phyloP scores from a whole-genome alignment of 1,284 basidiomycete species.

The Erythrobasidium hasegawianum region DNA sequence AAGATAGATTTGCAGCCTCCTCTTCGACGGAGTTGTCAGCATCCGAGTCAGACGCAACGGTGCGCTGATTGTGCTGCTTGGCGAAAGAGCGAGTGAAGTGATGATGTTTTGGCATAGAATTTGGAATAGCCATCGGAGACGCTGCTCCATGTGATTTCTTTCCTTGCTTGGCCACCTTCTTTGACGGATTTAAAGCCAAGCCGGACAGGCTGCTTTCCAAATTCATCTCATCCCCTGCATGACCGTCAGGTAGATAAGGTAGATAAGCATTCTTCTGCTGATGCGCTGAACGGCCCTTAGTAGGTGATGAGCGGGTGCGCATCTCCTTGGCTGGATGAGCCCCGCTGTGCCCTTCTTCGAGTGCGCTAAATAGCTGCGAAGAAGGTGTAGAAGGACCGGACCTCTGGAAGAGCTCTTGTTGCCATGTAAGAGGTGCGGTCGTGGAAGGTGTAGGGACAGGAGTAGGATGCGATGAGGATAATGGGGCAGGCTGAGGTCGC shows the following conservation, averaged over 20 bases:
- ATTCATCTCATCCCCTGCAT: no score
- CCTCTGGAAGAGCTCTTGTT: constrained; percentile 21
- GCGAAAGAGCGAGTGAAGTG: neutral
- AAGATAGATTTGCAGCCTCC: neutral
- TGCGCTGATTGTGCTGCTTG: neutral
- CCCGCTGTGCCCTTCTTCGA: constrained; percentile 29
- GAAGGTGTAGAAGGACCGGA: constrained; percentile 25
- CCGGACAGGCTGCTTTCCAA: neutral
- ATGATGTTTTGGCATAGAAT: neutral
- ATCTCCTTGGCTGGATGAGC: constrained; percentile 21
- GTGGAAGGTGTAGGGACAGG: neutral
- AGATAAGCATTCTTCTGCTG: constrained; percentile 1
- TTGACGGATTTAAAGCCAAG: neutral
- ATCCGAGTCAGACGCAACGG: neutral
- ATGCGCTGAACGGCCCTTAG: constrained; percentile 7
- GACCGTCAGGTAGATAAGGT: no score
- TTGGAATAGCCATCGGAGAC: neutral
- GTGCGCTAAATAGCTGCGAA: constrained; percentile 13
- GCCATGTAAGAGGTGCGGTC: constrained; percentile 21
- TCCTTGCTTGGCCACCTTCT: neutral
- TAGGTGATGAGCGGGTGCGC: constrained; percentile 17
- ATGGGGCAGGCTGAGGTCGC: neutral
- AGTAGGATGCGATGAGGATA: neutral
- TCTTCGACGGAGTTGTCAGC: neutral
- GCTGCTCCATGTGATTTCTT: neutral